Percentiles rank a stretch among this genome's conserved stretches.
These are phyloP conservation scores for Lophium mytilinum DNA, from an alignment of 495 filamentous ascomycete species.

Conservation along the genomic window DNA sequence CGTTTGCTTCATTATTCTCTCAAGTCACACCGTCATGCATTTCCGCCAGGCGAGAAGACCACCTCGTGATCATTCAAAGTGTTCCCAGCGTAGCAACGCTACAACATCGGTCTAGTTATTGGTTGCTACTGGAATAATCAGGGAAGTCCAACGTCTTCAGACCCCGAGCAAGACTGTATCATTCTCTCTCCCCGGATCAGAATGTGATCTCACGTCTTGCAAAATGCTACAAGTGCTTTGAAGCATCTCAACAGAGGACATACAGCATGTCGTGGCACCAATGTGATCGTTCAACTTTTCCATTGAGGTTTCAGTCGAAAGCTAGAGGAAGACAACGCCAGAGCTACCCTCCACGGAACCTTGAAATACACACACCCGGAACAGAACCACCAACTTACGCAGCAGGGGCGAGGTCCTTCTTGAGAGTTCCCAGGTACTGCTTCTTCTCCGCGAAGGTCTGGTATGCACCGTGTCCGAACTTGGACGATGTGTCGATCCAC, in stretches of 20 bases:
- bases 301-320: neutral
- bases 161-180: no score
- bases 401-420: constrained; percentile 84
- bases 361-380: constrained; percentile 2
- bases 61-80: neutral
- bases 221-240: no score
- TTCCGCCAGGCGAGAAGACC: neutral
- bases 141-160: no score
- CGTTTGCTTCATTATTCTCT: neutral
- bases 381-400: constrained; percentile 44
- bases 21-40: neutral
- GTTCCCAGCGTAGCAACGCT: no score
- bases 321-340: neutral
- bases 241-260: no score
- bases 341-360: neutral
- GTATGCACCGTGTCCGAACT: constrained; percentile 99
- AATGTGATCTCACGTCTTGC: no score
- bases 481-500: constrained; percentile 99
- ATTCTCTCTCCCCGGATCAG: no score
- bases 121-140: no score
- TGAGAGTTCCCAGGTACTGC: constrained; percentile 89
- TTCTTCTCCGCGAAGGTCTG: constrained; percentile 97
- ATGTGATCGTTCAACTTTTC: neutral
- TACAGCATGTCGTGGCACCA: no score
- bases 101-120: no score